phyloP scores from a whole-genome alignment of 1,139 yeast species.

The Taiozyma sp. region DNA sequence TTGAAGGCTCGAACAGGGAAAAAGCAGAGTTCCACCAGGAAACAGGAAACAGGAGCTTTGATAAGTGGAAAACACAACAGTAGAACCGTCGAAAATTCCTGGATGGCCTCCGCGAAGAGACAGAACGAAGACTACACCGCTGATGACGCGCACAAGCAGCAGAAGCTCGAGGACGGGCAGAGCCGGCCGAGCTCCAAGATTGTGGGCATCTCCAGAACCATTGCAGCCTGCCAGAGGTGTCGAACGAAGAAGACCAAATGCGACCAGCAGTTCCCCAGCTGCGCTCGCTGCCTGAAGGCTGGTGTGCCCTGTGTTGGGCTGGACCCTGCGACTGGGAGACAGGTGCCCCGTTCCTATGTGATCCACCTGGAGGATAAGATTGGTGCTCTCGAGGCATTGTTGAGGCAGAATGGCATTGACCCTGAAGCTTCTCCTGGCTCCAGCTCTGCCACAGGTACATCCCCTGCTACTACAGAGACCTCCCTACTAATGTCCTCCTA shows the following conservation, averaged over 20 bases:
- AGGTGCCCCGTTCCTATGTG: conserved; percentile 78
- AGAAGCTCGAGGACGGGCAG: neutral
- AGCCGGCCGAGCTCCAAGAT: conserved; percentile 22
- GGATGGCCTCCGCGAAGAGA: neutral
- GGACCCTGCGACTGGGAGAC: conserved; percentile 86
- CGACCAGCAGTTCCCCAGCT: conserved; percentile 78
- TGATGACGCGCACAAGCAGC: neutral
- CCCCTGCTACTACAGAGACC: conserved; percentile 16
- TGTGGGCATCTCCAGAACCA: conserved; percentile 44
- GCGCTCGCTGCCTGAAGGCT: conserved; percentile 65
- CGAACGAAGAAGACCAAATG: conserved; percentile 76
- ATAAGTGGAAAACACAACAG: too few species aligned
- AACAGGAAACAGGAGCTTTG: neutral
- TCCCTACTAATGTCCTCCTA: neutral
- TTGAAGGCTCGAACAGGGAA: neutral
- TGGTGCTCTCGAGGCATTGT: conserved; percentile 45
- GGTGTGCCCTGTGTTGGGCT: conserved; percentile 74
- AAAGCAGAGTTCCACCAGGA: too few species aligned
- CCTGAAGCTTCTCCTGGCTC: conserved; percentile 13
- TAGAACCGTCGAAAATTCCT: neutral
- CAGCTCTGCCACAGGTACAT: conserved; percentile 12
- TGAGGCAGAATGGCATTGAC: conserved; percentile 40
- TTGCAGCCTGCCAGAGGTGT: conserved; percentile 83
- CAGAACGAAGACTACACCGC: neutral
- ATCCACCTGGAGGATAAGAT: conserved; percentile 68